Percentiles rank a stretch among this genome's conserved stretches.
These are phyloP conservation scores for Sporobolomyces phaffii DNA, from an alignment of 768 basidiomycete species.

Conservation along the genomic window DNA sequence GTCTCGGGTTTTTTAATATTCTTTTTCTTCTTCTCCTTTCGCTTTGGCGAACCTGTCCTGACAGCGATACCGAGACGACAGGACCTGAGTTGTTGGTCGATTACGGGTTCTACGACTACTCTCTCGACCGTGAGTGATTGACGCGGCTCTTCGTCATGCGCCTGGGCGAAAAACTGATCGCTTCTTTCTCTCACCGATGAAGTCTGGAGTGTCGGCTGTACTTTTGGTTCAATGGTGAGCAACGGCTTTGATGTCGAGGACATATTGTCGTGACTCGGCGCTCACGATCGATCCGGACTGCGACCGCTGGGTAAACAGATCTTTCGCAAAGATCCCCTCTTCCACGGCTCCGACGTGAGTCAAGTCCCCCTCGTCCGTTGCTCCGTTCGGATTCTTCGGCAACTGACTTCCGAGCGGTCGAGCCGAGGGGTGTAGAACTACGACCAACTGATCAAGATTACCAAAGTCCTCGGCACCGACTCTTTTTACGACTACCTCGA, in stretches of 20 bases:
- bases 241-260: background rate
- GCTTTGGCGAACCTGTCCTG: background rate
- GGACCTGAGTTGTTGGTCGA: slow-evolving; percentile 35
- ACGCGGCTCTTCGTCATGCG: background rate
- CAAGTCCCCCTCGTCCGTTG: background rate
- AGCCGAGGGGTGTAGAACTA: too few relatives aligned
- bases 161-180: background rate
- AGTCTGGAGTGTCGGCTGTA: slow-evolving; percentile 40
- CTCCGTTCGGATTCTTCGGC: too few relatives aligned
- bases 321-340: slow-evolving; percentile 39
- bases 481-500: slow-evolving; percentile 43
- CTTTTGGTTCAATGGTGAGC: slow-evolving; percentile 34
- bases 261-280: background rate
- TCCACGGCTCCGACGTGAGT: slow-evolving; percentile 37
- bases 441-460: slow-evolving; percentile 41
- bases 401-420: too few relatives aligned
- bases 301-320: too few relatives aligned
- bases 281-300: too few relatives aligned
- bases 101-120: slow-evolving; percentile 23
- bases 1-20: too few relatives aligned
- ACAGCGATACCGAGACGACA: background rate
- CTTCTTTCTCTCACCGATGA: background rate
- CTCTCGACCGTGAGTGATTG: slow-evolving; percentile 18
- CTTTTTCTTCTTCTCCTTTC: background rate
- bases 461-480: slow-evolving; percentile 38